These are phyloP conservation scores for Closterium sp. DNA, from an alignment of 139 green algal genomes.

Conservation along the genomic window DNA sequence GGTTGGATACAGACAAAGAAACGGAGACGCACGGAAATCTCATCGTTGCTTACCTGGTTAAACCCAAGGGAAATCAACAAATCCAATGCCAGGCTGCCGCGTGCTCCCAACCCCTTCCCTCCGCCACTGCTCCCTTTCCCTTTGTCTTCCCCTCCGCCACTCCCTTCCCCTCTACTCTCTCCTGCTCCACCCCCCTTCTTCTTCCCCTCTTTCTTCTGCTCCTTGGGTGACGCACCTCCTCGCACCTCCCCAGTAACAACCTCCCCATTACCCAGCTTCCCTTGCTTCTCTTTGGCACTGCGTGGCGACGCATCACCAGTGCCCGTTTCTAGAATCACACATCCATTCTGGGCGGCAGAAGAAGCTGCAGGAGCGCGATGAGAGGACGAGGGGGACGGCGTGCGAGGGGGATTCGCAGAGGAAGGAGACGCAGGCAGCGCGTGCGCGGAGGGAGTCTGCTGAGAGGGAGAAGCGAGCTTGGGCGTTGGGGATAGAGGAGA, in stretches of 20 bases:
- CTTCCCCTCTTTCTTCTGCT: constrained; percentile 4
- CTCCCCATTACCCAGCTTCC: not conserved
- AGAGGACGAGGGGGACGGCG: not conserved
- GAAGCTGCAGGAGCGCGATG: not conserved
- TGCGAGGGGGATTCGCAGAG: not conserved
- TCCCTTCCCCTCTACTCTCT: not conserved
- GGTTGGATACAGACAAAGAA: not conserved
- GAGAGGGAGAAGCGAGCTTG: not conserved
- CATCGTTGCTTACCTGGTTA: not conserved
- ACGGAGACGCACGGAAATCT: not conserved
- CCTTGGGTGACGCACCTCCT: not conserved
- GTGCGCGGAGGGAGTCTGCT: not conserved
- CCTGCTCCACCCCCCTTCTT: not conserved
- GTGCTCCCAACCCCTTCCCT: not conserved
- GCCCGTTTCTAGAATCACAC: not conserved
- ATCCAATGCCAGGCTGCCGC: not conserved
- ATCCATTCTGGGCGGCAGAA: not conserved
- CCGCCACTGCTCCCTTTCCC: not conserved
- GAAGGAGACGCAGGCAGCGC: not conserved
- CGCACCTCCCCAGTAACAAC: not conserved
- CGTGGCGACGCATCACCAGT: not conserved
- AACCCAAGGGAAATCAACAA: not conserved
- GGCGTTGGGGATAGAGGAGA: not conserved
- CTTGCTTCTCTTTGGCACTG: not conserved
- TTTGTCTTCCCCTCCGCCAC: not conserved